Evolutionary conservation across 1,284 basidiomycete genomes (phyloP).

Genomic region (Athelia psychrophila): DNA sequence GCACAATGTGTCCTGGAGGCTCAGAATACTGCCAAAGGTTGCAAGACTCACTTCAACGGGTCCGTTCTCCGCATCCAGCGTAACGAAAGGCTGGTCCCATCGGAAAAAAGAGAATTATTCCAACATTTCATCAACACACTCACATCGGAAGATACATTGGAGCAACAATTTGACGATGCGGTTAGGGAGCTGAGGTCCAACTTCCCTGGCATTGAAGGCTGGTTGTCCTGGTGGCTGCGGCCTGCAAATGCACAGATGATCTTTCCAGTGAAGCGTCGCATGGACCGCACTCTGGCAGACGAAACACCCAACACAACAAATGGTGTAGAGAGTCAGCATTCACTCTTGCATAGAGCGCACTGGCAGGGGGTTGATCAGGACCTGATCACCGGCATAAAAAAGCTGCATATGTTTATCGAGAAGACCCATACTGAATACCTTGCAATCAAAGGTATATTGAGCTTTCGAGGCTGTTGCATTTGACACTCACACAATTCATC

Average conservation of each 20-base stretch:
- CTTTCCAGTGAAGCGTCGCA: not conserved
- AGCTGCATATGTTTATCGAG: slow-evolving; percentile 8
- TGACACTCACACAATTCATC: not conserved
- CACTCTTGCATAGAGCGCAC: slow-evolving; percentile 14
- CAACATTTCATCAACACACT: not conserved
- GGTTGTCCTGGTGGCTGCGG: not conserved
- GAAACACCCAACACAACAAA: not conserved
- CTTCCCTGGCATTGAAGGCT: not conserved
- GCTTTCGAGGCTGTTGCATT: not conserved
- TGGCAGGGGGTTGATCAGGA: slow-evolving; percentile 15
- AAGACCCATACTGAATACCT: slow-evolving; percentile 9
- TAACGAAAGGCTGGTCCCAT: slow-evolving; percentile 5
- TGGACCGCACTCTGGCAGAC: not conserved
- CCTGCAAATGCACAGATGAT: not conserved
- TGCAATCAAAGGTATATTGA: slow-evolving; percentile 3
- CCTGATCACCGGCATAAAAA: slow-evolving; percentile 10
- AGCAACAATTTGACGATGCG: not conserved
- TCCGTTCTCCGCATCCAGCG: slow-evolving; percentile 5
- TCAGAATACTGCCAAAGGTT: slow-evolving; percentile 1
- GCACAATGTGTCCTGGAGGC: slow-evolving; percentile 4
- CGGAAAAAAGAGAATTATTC: not conserved
- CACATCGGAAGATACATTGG: not conserved
- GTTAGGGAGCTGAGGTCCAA: not conserved
- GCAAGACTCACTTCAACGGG: slow-evolving; percentile 6
- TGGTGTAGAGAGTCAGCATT: slow-evolving; percentile 17